These are phyloP conservation scores for Aspergillus fijiensis DNA, from an alignment of 2,329 filamentous ascomycete genomes.

Conservation along the genomic window DNA sequence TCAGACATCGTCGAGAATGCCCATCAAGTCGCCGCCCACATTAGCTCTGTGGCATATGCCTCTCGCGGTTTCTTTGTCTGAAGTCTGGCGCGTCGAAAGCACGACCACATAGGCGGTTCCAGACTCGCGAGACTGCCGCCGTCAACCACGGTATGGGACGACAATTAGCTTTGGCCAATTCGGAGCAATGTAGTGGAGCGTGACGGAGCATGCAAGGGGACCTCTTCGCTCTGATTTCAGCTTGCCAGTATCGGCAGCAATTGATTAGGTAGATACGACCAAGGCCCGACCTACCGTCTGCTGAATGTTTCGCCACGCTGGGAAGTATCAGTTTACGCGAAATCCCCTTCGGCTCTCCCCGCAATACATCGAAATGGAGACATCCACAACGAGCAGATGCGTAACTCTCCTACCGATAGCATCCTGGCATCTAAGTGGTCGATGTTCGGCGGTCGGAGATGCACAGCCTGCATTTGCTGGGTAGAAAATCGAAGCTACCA, in stretches of 20 bases:
- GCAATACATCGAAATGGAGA: no score
- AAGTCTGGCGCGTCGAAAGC: background rate
- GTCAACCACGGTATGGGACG: background rate
- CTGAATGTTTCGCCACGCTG: no score
- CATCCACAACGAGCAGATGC: no score
- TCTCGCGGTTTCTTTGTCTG: background rate
- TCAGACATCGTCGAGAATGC: background rate
- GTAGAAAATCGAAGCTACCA: background rate
- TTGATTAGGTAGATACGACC: no score
- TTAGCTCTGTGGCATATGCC: background rate
- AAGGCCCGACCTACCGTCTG: no score
- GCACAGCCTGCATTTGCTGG: no score
- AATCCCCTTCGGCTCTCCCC: background rate
- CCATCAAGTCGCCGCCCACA: background rate
- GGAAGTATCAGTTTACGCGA: no score
- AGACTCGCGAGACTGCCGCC: background rate
- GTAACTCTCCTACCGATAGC: no score
- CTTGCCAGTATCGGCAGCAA: no score
- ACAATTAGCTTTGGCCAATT: no score
- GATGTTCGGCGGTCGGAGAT: no score
- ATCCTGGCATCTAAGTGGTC: no score
- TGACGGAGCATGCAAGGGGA: background rate
- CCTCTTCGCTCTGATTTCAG: background rate
- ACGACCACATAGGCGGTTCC: constrained; percentile 1
- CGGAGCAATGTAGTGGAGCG: background rate